Evolutionary conservation across 192 early-diverging fungal genomes (phyloP), one percentile per base, ranked within the genome.

Genomic region (Rhizophagus sp.): DNA sequence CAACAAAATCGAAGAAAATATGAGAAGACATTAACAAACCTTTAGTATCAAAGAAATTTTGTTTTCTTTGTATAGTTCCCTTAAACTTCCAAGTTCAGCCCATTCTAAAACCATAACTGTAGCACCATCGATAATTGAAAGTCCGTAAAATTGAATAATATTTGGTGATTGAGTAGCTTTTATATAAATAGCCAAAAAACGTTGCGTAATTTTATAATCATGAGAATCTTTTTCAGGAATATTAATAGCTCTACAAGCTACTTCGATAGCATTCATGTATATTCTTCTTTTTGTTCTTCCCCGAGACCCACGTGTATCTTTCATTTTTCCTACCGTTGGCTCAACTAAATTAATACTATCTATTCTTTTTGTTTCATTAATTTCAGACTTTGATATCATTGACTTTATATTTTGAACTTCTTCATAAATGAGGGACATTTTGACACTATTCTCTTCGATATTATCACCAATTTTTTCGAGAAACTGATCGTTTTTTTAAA

Each of bases 61-160:
- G 8, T 71, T 39, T 3, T 52, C 1, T 3, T 49, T 52, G 19
- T 79, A 79, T 10, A 70, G 8, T 7, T 70, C 67, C 34, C 41
- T n/a, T 22, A 79, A 41, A 71, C 10, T 62, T 36, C 78, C 78
- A 22, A 34, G 17, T 41, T 71, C 67, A 0, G 78, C 68, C 78
- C 78, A 79, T 36, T 79, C 78, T n/a, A 70, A 39, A 62, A 79
- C 50, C 67, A 61, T 69, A 13, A 71, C 30, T 15, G 19, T 34
- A 17, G 8, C 3, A 62, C 44, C 44, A 61, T 71, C 34, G 8
- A 79, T 13, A 0, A 1, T 15, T 11, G 78, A 71, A 61, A 71
- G 27, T 1, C 78, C 78, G 61, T 71, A 61, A 41, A 79, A 79
- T 61, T 25, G 24, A 15, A 79, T 52, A 24, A 71, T 71, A 62